These are phyloP conservation scores for Echeveria elegans DNA, from an alignment of 164 flowering plant genomes.

Conservation along the genomic window DNA sequence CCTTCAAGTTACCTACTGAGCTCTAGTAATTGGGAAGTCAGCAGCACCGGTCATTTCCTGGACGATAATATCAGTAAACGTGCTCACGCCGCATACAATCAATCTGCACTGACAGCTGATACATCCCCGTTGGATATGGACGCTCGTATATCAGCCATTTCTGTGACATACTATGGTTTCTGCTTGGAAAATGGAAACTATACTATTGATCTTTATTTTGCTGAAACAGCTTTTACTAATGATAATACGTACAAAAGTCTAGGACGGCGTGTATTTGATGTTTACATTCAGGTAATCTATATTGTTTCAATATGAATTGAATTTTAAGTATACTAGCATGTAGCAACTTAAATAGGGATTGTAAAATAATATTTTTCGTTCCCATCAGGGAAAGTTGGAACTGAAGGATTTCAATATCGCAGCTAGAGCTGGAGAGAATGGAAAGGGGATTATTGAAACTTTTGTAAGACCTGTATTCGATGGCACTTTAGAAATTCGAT, in stretches of 20 bases:
- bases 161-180: background rate
- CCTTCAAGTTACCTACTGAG: slow-evolving; percentile 20
- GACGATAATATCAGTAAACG: slow-evolving; percentile 17
- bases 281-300: background rate
- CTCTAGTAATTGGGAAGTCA: slow-evolving; percentile 37
- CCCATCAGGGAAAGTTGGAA: slow-evolving; percentile 22
- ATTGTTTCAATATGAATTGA: background rate
- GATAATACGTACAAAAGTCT: background rate
- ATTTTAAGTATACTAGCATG: too few relatives aligned
- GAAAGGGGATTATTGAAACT: slow-evolving; percentile 18
- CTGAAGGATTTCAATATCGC: slow-evolving; percentile 52
- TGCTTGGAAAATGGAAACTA: background rate
- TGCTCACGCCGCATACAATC: slow-evolving; percentile 16
- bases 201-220: background rate
- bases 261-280: background rate
- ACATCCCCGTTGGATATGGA: background rate
- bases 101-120: slow-evolving; percentile 14
- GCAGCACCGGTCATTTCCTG: slow-evolving; percentile 60
- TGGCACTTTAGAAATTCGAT: slow-evolving; percentile 25
- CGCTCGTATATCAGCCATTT: background rate
- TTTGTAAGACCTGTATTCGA: slow-evolving; percentile 22
- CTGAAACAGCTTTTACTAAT: background rate
- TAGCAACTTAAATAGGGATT: background rate
- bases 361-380: background rate
- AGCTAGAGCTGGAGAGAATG: slow-evolving; percentile 39